These are phyloP conservation scores for Elsinoe batatas DNA, from an alignment of 2,329 filamentous ascomycete species.

Conservation along the genomic window DNA sequence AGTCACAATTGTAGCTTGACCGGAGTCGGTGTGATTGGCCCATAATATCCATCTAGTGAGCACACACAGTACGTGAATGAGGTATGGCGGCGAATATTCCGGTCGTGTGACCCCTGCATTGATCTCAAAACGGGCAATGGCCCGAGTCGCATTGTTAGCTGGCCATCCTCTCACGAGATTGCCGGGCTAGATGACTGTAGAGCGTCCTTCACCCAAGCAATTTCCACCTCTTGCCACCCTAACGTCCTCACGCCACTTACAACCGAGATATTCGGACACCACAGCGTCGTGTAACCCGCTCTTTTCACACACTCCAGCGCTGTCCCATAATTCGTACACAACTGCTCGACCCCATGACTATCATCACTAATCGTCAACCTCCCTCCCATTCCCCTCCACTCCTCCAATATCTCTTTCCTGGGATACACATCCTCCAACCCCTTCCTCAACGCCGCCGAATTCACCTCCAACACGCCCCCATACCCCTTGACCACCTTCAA, in stretches of 20 bases:
- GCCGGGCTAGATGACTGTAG: background rate
- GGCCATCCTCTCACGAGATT: background rate
- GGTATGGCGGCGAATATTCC: too few relatives aligned
- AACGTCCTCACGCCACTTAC: background rate
- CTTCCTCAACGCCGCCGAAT: conserved; percentile 78
- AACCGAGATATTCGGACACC: conserved; percentile 20
- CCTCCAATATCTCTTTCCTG: conserved; percentile 64
- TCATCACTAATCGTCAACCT: conserved; percentile 89
- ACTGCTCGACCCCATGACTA: conserved; percentile 78
- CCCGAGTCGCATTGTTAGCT: too few relatives aligned
- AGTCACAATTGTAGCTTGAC: too few relatives aligned
- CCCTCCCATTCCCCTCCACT: conserved; percentile 52
- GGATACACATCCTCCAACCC: conserved; percentile 89
- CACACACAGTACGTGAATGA: too few relatives aligned
- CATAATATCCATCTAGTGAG: too few relatives aligned
- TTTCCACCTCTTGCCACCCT: background rate
- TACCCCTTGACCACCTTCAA: conserved; percentile 60
- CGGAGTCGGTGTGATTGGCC: too few relatives aligned
- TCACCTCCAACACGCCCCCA: conserved; percentile 79
- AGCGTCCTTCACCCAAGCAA: background rate
- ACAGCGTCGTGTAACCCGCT: conserved; percentile 53
- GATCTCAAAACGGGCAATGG: too few relatives aligned
- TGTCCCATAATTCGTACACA: conserved; percentile 72
- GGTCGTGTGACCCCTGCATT: too few relatives aligned
- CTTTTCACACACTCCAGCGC: conserved; percentile 60